Base-by-base conservation (phyloP, 2,329 filamentous ascomycete genomes). In the Verticillium nonalfalfae region DNA sequence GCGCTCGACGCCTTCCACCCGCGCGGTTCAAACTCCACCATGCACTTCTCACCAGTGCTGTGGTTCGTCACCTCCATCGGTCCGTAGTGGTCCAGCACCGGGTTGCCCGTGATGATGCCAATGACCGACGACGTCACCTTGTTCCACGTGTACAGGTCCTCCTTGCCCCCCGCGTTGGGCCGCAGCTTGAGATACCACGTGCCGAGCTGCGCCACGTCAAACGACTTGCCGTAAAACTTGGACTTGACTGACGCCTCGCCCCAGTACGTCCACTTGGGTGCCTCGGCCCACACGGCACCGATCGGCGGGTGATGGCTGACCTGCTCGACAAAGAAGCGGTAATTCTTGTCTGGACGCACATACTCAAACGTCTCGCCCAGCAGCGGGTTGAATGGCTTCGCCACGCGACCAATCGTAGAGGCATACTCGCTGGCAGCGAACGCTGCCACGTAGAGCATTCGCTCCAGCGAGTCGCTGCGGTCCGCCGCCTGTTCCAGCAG, bases 121-220 rank as follows among this genome's bases (percentile, higher is more conserved):
- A 98, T 88, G n/a, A 99, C 95, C 1, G 93, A 96, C 1, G 93
- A 95, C 1, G 93, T 98, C 18, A 97, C 93, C 78, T 99, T 99
- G 78, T 97, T 98, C 95, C 95, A 99, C 0, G 94, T 97, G 76
- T 96, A 99, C 1, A 97, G 80, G 68, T 99, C 95, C 65, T 90
- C 88, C 68, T 90, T 88, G 10, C 87, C 89, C 3, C 90, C 91
- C 3, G 85, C 81, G 0, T 83, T 84, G 0, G 93, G 92, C 1
- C 92, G 88, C 34, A 99, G 81, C 70, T 85, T 91, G 63, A 98
- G 79, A 79, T 98, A 99, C 95, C 95, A 99, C 7, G 95, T 99
- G 38, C 95, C 95, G 10, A 98, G 84, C 3, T 92, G 93, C 70
- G 97, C 96, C 75, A 98, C 93, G 69, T 99, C 95, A 72, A 99